Evolutionary conservation across 192 early-diverging fungal species (phyloP).

Genomic region (Entomortierella parvispora): DNA sequence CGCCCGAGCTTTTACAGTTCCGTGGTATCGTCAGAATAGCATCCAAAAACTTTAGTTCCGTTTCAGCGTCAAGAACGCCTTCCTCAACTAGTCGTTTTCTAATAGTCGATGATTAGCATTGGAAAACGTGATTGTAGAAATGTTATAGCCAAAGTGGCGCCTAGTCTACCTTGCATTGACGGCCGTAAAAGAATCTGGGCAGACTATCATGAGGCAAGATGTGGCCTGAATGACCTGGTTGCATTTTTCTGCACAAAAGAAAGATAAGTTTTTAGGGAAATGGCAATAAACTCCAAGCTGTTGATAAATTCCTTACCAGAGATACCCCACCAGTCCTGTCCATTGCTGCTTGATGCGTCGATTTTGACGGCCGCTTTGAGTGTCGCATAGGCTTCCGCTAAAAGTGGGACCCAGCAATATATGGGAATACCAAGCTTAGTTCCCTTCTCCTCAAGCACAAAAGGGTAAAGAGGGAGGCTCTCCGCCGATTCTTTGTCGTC

Average conservation of each 20-base stretch:
- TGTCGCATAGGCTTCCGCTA: constrained; percentile 18
- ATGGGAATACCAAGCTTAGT: constrained; percentile 48
- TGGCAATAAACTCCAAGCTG: too few relatives aligned
- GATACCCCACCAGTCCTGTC: constrained; percentile 31
- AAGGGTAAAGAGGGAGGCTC: constrained; percentile 17
- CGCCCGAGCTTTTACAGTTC: constrained; percentile 59
- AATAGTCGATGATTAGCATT: not conserved
- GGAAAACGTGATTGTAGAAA: not conserved
- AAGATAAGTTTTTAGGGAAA: too few relatives aligned
- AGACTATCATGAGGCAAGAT: constrained; percentile 56
- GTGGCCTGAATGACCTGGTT: constrained; percentile 22
- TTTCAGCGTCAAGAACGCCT: constrained; percentile 24
- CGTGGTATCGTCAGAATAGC: constrained; percentile 59
- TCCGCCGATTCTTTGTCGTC: not conserved
- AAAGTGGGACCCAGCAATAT: constrained; percentile 40
- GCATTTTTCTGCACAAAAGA: constrained; percentile 3
- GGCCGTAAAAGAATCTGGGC: constrained; percentile 62
- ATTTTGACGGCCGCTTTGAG: constrained; percentile 18
- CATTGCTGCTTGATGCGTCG: not conserved
- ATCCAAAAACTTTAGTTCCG: constrained; percentile 57
- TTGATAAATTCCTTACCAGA: constrained; percentile 23
- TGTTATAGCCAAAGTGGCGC: not conserved
- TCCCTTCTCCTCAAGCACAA: constrained; percentile 32
- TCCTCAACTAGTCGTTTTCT: constrained; percentile 58
- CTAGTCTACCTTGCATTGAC: constrained; percentile 56